These are phyloP conservation scores for Zea luxurians DNA, from an alignment of 176 grass and related monocot genomes.

Conservation along the genomic window DNA sequence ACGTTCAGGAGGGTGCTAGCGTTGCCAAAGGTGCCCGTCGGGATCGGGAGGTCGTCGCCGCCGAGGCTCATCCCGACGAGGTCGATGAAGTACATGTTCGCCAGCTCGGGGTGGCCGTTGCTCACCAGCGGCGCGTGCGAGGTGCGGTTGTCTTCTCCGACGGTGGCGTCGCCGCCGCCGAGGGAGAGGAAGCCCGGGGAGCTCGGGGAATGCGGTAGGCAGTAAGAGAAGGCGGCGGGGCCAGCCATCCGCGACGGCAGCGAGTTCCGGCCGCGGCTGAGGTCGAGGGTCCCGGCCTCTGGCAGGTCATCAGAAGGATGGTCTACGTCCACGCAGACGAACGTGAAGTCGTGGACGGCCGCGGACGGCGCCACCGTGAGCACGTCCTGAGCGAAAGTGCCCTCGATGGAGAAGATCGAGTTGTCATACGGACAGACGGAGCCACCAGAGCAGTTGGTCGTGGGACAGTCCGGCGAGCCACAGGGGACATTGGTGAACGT, in stretches of 20 bases:
- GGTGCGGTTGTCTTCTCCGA: too few relatives aligned
- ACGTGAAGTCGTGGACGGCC: neutral
- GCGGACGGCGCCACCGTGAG: neutral
- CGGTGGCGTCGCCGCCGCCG: neutral
- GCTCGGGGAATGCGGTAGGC: conserved; percentile 35
- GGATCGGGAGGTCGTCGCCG: conserved; percentile 8
- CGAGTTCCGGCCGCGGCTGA: conserved; percentile 43
- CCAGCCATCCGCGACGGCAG: conserved; percentile 30
- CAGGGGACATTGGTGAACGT: neutral
- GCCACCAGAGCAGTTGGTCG: neutral
- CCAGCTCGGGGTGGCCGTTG: too few relatives aligned
- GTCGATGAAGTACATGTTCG: conserved; percentile 38
- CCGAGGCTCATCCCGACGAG: conserved; percentile 38
- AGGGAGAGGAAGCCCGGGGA: conserved; percentile 43
- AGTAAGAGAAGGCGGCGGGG: conserved; percentile 52
- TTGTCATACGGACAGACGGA: neutral
- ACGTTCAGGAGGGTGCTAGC: neutral
- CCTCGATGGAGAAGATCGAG: too few relatives aligned
- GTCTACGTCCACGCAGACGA: neutral
- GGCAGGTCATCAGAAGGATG: too few relatives aligned
- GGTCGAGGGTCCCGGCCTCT: conserved; percentile 11
- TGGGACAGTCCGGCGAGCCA: neutral
- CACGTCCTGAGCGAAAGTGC: neutral
- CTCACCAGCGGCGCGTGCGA: neutral
- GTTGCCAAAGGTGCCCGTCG: neutral